These are phyloP conservation scores for Verbena officinalis DNA, from an alignment of 257 asterid species.

Conservation along the genomic window DNA sequence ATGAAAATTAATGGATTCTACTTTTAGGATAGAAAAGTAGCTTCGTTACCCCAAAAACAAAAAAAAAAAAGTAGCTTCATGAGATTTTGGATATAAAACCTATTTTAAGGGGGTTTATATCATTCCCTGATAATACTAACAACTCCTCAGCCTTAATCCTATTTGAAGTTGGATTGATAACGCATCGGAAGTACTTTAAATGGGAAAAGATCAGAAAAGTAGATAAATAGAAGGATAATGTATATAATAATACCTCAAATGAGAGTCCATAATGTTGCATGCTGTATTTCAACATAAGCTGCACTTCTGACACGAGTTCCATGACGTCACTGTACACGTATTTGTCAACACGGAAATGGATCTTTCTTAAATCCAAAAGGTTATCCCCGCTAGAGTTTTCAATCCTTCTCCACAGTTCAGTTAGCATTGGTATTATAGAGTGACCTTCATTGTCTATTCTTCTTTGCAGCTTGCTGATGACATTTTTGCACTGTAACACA, in stretches of 20 bases:
- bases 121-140: too few species aligned
- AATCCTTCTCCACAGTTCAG: slow-evolving; percentile 88
- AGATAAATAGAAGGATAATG: slow-evolving; percentile 1
- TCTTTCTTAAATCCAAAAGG: slow-evolving; percentile 67
- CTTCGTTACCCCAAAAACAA: too few species aligned
- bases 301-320: slow-evolving; percentile 89
- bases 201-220: neutral
- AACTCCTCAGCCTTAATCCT: too few species aligned
- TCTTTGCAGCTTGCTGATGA: slow-evolving; percentile 80
- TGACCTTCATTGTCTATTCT: slow-evolving; percentile 86
- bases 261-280: slow-evolving; percentile 74
- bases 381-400: slow-evolving; percentile 64
- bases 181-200: neutral
- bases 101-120: too few species aligned
- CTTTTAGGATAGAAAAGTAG: too few species aligned
- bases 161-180: too few species aligned
- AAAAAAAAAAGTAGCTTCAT: too few species aligned
- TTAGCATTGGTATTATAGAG: slow-evolving; percentile 82
- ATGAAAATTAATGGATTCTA: too few species aligned
- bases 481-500: slow-evolving; percentile 86
- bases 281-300: slow-evolving; percentile 74
- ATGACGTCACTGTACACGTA: slow-evolving; percentile 67
- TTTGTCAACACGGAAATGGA: slow-evolving; percentile 70
- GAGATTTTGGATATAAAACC: too few species aligned
- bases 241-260: slow-evolving; percentile 64